Evolutionary conservation across 2,329 filamentous ascomycete species (phyloP).

Genomic region (Phyllosticta citriasiana): DNA sequence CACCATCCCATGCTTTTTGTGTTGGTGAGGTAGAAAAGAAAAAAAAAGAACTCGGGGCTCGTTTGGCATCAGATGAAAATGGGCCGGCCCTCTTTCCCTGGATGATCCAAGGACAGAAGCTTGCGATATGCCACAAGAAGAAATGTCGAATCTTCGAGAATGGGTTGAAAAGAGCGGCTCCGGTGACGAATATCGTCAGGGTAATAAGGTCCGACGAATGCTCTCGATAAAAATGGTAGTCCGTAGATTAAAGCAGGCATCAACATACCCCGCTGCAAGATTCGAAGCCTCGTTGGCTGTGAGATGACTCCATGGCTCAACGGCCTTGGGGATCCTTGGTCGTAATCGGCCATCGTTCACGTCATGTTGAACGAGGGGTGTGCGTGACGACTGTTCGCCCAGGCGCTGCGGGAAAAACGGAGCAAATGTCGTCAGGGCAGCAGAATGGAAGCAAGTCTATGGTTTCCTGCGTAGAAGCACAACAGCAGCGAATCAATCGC

Average conservation of each 20-base stretch:
- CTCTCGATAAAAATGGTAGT: neutral
- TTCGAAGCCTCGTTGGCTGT: neutral
- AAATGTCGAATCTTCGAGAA: neutral
- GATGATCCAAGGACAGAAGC: neutral
- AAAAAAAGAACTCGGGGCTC: neutral
- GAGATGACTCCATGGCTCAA: neutral
- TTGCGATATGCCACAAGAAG: neutral
- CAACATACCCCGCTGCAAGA: neutral
- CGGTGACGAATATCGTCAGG: neutral
- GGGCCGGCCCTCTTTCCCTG: neutral
- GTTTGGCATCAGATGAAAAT: neutral
- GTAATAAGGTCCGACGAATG: neutral
- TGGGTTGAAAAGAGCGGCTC: neutral
- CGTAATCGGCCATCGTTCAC: neutral
- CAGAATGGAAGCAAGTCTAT: neutral
- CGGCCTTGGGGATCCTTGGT: neutral
- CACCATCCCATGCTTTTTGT: neutral
- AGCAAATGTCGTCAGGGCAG: neutral
- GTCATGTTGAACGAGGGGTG: neutral
- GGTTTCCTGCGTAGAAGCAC: neutral
- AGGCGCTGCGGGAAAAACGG: neutral
- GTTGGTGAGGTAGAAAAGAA: neutral
- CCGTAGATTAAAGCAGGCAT: neutral
- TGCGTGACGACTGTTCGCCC: neutral
- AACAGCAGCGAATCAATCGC: neutral